Evolutionary conservation across 805 yeast species (phyloP), one percentile per base, ranked within the genome.

Genomic region (Wilhelminamyces savonicus): DNA sequence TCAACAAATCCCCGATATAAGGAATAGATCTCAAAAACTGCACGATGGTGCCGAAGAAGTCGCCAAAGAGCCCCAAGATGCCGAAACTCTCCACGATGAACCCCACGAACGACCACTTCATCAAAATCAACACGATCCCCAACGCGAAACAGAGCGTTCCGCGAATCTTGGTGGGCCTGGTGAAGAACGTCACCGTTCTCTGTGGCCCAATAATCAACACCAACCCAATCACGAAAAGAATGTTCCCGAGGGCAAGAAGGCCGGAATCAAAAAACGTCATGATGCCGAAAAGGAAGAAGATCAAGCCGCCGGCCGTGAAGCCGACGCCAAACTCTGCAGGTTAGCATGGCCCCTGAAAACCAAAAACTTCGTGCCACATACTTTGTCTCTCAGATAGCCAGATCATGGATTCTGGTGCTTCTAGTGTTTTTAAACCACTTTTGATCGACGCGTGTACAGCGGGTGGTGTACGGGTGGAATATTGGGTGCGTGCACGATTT

Each of bases 21-120:
- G 98, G 98, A 44, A 90, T 56, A 5, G 94, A 81, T 54, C 97
- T 71, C 46, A 90, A 66, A 50, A 92, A 90, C 42, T 84, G 82
- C 9, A 90, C 74, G 26, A 92, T 78, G 9, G 94, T 84, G 16
- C 94, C 86, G 48, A 90, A 83, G 56, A 92, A 88, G 57, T 92
- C 97, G 15, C 46, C 98, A 59, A 92, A 90, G 21, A 90, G 63
- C 6, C 85, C 88, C 36, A 90, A 58, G 16, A 90, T 85, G n/a
- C 98, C 98, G 39, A 88, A 62, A 29, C 81, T 74, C 54, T 90
- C 98, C 23, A 90, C 60, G 2, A 80, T 52, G 48, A 92, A 90
- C 7, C 98, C 98, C 16, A 79, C 46, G 49, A 92, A 83, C 2
- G 97, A 76, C 61, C 80, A 70, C 47, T 82, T 82, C 44, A 74